Conservation (phyloP, 768 basidiomycete species). For the Pisolithus sp. region DNA sequence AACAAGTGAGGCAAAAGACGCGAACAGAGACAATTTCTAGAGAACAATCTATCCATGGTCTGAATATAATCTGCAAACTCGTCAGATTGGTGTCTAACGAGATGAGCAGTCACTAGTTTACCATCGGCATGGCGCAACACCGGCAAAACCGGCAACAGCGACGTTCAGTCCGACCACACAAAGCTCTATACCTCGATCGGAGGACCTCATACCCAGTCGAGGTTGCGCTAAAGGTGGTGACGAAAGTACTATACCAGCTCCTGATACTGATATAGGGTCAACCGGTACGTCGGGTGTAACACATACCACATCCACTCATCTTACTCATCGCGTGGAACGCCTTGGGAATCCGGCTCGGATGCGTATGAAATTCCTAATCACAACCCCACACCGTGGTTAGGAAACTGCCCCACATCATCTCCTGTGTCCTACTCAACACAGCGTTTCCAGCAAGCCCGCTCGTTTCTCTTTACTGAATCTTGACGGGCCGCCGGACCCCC, state of each 20-base stretch:
- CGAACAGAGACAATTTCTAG: neutral
- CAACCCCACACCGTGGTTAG: neutral
- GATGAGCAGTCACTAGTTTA: neutral
- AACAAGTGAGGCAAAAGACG: neutral
- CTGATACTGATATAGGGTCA: neutral
- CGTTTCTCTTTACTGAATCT: constrained; percentile 50
- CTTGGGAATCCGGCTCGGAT: neutral
- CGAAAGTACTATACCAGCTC: no score
- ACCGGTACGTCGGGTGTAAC: neutral
- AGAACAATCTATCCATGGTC: constrained; percentile 7
- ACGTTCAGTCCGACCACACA: neutral
- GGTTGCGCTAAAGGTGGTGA: neutral
- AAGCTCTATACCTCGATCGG: neutral
- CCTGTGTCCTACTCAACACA: constrained; percentile 7
- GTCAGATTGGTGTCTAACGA: neutral
- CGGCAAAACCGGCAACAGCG: neutral
- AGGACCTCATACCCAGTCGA: neutral
- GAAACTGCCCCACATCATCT: neutral
- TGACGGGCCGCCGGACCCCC: constrained; percentile 36
- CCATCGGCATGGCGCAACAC: neutral
- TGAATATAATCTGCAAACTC: constrained; percentile 1
- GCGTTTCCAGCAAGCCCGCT: constrained; percentile 3
- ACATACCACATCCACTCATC: neutral
- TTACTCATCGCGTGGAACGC: neutral
- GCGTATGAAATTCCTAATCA: neutral